These are phyloP conservation scores for Simmondsia chinensis DNA, from an alignment of 148 eudicot species.

Conservation along the genomic window DNA sequence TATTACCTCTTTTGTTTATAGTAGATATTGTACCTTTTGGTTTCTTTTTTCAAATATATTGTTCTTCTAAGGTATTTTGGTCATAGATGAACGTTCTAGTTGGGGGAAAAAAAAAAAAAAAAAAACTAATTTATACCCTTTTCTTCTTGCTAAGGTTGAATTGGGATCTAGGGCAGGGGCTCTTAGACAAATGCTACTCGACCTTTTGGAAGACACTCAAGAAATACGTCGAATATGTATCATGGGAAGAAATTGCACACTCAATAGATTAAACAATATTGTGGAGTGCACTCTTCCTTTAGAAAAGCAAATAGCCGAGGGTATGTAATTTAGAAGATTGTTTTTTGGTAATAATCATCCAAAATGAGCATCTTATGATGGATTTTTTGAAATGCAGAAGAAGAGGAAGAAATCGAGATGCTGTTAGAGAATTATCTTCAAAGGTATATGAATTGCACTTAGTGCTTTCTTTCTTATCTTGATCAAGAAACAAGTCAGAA, in stretches of 20 bases:
- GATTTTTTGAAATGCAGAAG: conserved; percentile 47
- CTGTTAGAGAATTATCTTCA: conserved; percentile 95
- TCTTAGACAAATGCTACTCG: conserved; percentile 92
- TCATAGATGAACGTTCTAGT: too few relatives aligned
- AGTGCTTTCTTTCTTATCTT: too few relatives aligned
- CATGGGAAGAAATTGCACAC: conserved; percentile 81
- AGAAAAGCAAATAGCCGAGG: conserved; percentile 89
- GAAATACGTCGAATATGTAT: conserved; percentile 85
- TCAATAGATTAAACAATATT: conserved; percentile 29
- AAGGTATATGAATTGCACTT: too few relatives aligned
- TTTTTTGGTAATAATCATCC: neutral
- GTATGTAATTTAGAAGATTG: conserved; percentile 18
- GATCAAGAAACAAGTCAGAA: too few relatives aligned
- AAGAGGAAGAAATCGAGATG: conserved; percentile 99
- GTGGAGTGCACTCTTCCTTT: conserved; percentile 70
- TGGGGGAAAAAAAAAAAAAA: too few relatives aligned
- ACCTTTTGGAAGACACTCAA: conserved; percentile 86
- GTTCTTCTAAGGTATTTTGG: neutral
- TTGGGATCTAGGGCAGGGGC: conserved; percentile 86
- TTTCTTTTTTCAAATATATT: neutral
- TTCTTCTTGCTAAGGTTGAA: conserved; percentile 49
- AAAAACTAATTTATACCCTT: neutral
- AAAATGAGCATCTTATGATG: conserved; percentile 1
- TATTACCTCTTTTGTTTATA: neutral
- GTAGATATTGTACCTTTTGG: too few relatives aligned